Evolutionary conservation across 2,329 filamentous ascomycete species (phyloP).

Genomic region (Parasarocladium wereldwijsianum): DNA sequence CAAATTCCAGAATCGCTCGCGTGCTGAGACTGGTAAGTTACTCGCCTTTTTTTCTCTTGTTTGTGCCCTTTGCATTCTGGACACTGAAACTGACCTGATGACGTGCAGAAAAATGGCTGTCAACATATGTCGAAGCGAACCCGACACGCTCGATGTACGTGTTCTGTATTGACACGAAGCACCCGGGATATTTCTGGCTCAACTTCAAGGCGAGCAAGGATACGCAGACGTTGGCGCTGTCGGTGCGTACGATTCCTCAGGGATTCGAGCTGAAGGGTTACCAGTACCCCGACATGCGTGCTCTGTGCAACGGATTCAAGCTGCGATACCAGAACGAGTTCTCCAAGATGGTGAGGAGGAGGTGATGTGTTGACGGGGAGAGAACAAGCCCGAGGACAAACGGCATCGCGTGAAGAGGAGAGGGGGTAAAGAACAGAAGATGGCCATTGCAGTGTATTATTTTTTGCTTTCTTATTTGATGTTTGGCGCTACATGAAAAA

Average conservation of each 20-base stretch:
- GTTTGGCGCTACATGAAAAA: neutral
- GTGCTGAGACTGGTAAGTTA: conserved; percentile 67
- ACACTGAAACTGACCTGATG: neutral
- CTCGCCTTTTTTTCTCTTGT: conserved; percentile 3
- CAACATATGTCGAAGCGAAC: conserved; percentile 91
- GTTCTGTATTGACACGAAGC: conserved; percentile 86
- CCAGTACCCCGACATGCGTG: conserved; percentile 86
- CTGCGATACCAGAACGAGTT: conserved; percentile 55
- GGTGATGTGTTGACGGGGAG: conserved; percentile 6
- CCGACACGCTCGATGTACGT: conserved; percentile 86
- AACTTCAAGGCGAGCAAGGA: conserved; percentile 86
- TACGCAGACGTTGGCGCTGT: conserved; percentile 62
- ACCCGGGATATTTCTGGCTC: conserved; percentile 87
- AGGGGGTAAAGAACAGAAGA: neutral
- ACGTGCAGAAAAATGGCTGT: conserved; percentile 74
- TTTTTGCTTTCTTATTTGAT: neutral
- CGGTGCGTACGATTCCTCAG: conserved; percentile 81
- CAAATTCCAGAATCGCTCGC: conserved; percentile 75
- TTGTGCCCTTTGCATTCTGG: neutral
- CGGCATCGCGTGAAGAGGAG: too few relatives aligned
- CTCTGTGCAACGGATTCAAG: conserved; percentile 96
- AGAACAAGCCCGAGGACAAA: too few relatives aligned
- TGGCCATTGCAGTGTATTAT: neutral
- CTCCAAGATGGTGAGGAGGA: conserved; percentile 38
- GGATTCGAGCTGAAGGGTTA: conserved; percentile 84